phyloP scores from a whole-genome alignment of 2,329 filamentous ascomycete genomes.

The Epichloe brachyelytri region DNA sequence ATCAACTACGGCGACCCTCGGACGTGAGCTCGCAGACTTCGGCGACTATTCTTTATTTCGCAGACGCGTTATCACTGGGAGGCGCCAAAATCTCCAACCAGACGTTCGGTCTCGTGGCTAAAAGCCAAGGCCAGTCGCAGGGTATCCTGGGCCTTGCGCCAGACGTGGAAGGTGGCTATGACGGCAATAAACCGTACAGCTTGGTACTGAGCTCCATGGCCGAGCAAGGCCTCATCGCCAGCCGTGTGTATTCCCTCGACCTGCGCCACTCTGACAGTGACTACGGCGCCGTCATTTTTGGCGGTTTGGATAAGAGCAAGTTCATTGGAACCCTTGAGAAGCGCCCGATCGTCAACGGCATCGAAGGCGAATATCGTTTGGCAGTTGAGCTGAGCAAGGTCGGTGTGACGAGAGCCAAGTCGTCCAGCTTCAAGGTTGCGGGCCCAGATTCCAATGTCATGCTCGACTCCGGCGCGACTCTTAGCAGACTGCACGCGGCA shows the following conservation, averaged over 20 bases:
- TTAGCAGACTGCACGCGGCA: conserved; percentile 30
- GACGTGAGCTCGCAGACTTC: conserved; percentile 22
- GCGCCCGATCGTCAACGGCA: conserved; percentile 28
- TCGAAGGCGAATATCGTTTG: conserved; percentile 23
- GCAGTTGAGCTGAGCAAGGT: conserved; percentile 20
- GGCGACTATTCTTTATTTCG: conserved; percentile 31
- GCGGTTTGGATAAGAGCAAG: conserved; percentile 39
- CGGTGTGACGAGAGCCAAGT: conserved; percentile 17
- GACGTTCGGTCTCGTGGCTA: conserved; percentile 35
- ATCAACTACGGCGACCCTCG: conserved; percentile 27
- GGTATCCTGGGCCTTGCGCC: conserved; percentile 40
- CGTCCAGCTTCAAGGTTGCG: conserved; percentile 14
- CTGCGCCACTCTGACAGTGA: conserved; percentile 30
- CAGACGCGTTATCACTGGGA: conserved; percentile 33
- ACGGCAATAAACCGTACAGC: conserved; percentile 30
- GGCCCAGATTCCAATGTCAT: conserved; percentile 27
- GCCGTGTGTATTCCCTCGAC: conserved; percentile 38
- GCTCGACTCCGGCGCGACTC: conserved; percentile 40
- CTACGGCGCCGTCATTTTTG: conserved; percentile 38
- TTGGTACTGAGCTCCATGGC: conserved; percentile 39
- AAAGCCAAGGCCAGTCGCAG: conserved; percentile 33
- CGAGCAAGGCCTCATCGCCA: conserved; percentile 32
- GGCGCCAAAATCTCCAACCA: conserved; percentile 28
- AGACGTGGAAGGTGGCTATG: conserved; percentile 26
- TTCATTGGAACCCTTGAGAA: conserved; percentile 33